Evolutionary conservation across 305 asterid genomes (phyloP), one percentile per base, ranked within the genome.

Genomic region (Rubia occidens): DNA sequence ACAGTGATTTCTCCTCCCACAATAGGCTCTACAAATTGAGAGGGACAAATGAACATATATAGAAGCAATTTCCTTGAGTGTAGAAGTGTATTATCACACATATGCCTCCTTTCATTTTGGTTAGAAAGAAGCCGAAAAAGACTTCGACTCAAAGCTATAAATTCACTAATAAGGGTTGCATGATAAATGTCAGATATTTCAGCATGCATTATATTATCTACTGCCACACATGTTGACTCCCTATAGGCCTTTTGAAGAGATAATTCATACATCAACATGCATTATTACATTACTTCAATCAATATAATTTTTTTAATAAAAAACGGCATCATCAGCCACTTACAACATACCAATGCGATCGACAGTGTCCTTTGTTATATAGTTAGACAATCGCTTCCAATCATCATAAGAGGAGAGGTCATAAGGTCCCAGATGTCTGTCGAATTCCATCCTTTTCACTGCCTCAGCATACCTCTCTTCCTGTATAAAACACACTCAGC

Each of bases 1-100:
- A 94, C 78, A 53, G 96, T 77, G 74, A 94, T 94, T 84, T 90
- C 95, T 66, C 98, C 95, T 80, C 98, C 97, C 24, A 17, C 13
- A 67, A 85, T 72, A 69, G 98, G 98, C 78, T 86, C 98, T 94
- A 84, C 24, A 43, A 72, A 76, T 75, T 74, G 51, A 69, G 60
- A 74, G 78, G 24, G 58, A 60, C 43, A 68, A 42, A 49, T 39
- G 67, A 72, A 58, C 49, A 35, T 11, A 60, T 59, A 45, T n/a
- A 44, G 49, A 47, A 0, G 1, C 5, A 24, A 56, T n/a, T 8
- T 11, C 2, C 15, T 0, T n/a, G 17, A 15, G 67, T 63, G 49
- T 43, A 39, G 2, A 39, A 61, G 21, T 61, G 35, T 61, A 15
- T 17, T 17, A 61, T 32, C 44, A 61, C 20, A 61, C 44, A 13